A percentile compares a stretch with the other conserved stretches of the same genome.
Evolutionary conservation across 495 filamentous ascomycete genomes (phyloP).

Genomic region (Aspergillus sclerotiicarbonarius): DNA sequence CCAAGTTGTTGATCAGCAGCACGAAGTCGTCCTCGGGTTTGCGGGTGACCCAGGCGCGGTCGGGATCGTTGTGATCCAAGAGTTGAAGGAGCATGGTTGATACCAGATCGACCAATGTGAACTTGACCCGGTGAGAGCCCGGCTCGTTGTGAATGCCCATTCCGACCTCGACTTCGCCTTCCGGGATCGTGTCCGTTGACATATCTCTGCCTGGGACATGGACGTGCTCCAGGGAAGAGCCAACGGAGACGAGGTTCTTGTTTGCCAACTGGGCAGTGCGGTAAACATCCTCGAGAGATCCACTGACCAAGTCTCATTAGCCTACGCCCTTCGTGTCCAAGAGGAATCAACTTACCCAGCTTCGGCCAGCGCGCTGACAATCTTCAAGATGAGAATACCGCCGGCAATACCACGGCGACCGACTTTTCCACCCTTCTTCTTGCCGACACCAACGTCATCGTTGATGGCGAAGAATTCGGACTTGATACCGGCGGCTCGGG

Average conservation of each 20-base stretch:
- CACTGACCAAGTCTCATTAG: slow-evolving; percentile 23
- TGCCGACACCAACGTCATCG: slow-evolving; percentile 93
- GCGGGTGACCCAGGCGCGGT: slow-evolving; percentile 75
- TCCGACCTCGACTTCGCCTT: slow-evolving; percentile 84
- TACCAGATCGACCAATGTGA: slow-evolving; percentile 68
- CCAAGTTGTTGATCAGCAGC: slow-evolving; percentile 88
- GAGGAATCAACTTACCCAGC: slow-evolving; percentile 50
- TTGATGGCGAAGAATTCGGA: slow-evolving; percentile 93
- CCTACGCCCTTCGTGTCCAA: background rate
- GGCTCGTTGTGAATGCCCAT: slow-evolving; percentile 99
- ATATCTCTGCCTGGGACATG: slow-evolving; percentile 79
- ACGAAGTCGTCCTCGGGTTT: slow-evolving; percentile 62
- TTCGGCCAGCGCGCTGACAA: slow-evolving; percentile 80
- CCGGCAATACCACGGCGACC: slow-evolving; percentile 89
- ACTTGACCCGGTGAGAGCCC: slow-evolving; percentile 69
- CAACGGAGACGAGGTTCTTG: slow-evolving; percentile 79
- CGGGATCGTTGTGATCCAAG: slow-evolving; percentile 72
- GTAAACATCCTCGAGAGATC: slow-evolving; percentile 63
- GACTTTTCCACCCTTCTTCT: slow-evolving; percentile 80
- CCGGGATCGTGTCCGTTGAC: slow-evolving; percentile 54
- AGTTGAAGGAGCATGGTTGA: slow-evolving; percentile 77
- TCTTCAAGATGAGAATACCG: slow-evolving; percentile 86
- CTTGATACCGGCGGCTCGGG: slow-evolving; percentile 70
- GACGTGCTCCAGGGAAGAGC: slow-evolving; percentile 81
- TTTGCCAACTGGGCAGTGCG: slow-evolving; percentile 69